A percentile compares a stretch with the other conserved stretches of the same genome.
These are phyloP conservation scores for Hibiscus syriacus DNA, from an alignment of 345 rosid genomes.

Conservation along the genomic window DNA sequence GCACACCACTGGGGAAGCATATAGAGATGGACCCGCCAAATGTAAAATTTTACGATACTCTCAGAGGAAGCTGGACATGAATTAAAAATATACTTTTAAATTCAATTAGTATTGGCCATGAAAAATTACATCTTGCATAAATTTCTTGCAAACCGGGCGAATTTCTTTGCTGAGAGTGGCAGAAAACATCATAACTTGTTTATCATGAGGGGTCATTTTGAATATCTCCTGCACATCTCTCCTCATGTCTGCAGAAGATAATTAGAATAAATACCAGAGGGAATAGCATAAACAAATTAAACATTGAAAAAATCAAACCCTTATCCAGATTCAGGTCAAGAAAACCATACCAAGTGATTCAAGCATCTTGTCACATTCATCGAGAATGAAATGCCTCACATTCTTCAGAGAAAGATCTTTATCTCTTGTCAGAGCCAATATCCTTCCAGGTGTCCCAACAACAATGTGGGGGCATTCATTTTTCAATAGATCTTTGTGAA, in stretches of 20 bases:
- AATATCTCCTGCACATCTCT: constrained; percentile 98
- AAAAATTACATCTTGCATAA: constrained; percentile 99
- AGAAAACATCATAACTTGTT: constrained; percentile 99
- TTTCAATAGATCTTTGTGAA: constrained; percentile 85
- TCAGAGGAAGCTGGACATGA: constrained; percentile 34
- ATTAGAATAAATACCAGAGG: not conserved
- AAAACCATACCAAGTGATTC: constrained; percentile 75
- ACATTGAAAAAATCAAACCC: not conserved
- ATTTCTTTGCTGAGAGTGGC: constrained; percentile 99
- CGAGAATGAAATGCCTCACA: constrained; percentile 98
- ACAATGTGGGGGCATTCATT: constrained; percentile 99
- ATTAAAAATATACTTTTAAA: constrained; percentile 41
- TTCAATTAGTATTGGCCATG: constrained; percentile 47
- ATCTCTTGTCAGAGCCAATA: constrained; percentile 80
- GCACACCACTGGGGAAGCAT: constrained; percentile 5
- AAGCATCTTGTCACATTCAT: constrained; percentile 99
- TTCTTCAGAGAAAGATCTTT: constrained; percentile 95
- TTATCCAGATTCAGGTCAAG: not conserved
- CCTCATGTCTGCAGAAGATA: constrained; percentile 66
- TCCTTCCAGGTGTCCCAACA: constrained; percentile 99
- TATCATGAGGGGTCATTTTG: constrained; percentile 98
- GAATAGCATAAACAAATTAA: not conserved
- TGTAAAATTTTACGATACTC: constrained; percentile 16
- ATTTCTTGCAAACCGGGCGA: constrained; percentile 99
- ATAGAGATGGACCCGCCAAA: constrained; percentile 16